Evolutionary conservation across 441 rosid species (phyloP), one percentile per base, ranked within the genome.

Genomic region (Gossypium schwendimanii): DNA sequence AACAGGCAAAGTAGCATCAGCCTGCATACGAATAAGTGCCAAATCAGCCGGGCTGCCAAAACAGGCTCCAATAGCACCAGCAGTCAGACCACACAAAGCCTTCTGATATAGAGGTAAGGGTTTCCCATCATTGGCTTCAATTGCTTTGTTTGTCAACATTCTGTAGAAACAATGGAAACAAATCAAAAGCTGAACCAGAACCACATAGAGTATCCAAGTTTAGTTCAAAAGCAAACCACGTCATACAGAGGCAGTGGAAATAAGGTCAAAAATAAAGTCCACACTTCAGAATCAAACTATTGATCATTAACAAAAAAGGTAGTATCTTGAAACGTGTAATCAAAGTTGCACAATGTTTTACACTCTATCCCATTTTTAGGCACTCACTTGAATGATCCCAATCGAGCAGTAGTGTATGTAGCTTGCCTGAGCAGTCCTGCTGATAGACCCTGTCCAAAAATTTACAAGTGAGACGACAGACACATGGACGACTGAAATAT

Each of bases 361-460:
- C 45, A 58, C n/a, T 73, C 12, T 41, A 54, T 17, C 31, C 57
- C 58, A 63, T 60, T 39, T 49, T 62, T 52, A 20, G 66, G 7
- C 55, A 77, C 87, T 85, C 81, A 95, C 99, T 74, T 91, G 85
- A 95, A 95, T 72, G 99, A 84, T 74, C 99, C 99, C 78, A 95
- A 96, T 47, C 98, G 92, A 14, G 99, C 99, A 23, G 99, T 95
- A 33, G 99, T 91, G 75, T 95, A 93, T 58, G 99, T 93, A 71
- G 99, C 99, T 87, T 95, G 98, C 84, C 99, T 91, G 50, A 93
- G 82, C 58, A 95, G 84, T 76, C 99, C 99, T 74, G 99, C 99
- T 50, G 95, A 85, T 36, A 95, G 82, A 20, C 99, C 99, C 99
- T 93, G 86, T 70, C 6, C 79, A 69, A 52, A 74, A 74, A 17